These are phyloP conservation scores for Fragilariopsis cylindrus DNA, from an alignment of 108 stramenopile species.

Conservation along the genomic window DNA sequence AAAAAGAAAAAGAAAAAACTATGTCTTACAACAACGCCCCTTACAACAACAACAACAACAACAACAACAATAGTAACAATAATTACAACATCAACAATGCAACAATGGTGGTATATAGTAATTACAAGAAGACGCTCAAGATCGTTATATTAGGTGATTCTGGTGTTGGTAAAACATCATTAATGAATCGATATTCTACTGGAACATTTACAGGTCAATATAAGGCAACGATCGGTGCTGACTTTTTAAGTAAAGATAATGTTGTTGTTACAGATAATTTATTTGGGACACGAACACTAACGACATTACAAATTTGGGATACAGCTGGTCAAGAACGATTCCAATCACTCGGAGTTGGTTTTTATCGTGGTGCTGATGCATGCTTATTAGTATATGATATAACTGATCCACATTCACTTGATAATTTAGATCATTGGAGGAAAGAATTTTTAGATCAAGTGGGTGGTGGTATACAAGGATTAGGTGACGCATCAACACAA, in stretches of 20 bases:
- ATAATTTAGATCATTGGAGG: slow-evolving; percentile 94
- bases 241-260: slow-evolving; percentile 93
- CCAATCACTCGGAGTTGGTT: slow-evolving; percentile 93
- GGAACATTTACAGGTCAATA: slow-evolving; percentile 94
- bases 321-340: slow-evolving; percentile 99
- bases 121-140: slow-evolving; percentile 76
- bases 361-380: slow-evolving; percentile 98
- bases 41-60: not conserved
- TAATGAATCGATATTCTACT: slow-evolving; percentile 98
- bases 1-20: not conserved
- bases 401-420: slow-evolving; percentile 92
- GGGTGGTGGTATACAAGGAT: slow-evolving; percentile 41
- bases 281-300: slow-evolving; percentile 62
- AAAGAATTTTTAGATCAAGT: slow-evolving; percentile 91
- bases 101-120: not conserved
- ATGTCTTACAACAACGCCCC: slow-evolving; percentile 5
- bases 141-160: slow-evolving; percentile 96
- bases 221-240: slow-evolving; percentile 99
- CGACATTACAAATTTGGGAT: slow-evolving; percentile 98
- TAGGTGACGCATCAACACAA: slow-evolving; percentile 46
- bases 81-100: not conserved
- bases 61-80: not conserved
- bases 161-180: slow-evolving; percentile 96
- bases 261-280: slow-evolving; percentile 58
- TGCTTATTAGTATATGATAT: slow-evolving; percentile 98